phyloP scores from a whole-genome alignment of 345 rosid species.

The Raphanus sativus region DNA sequence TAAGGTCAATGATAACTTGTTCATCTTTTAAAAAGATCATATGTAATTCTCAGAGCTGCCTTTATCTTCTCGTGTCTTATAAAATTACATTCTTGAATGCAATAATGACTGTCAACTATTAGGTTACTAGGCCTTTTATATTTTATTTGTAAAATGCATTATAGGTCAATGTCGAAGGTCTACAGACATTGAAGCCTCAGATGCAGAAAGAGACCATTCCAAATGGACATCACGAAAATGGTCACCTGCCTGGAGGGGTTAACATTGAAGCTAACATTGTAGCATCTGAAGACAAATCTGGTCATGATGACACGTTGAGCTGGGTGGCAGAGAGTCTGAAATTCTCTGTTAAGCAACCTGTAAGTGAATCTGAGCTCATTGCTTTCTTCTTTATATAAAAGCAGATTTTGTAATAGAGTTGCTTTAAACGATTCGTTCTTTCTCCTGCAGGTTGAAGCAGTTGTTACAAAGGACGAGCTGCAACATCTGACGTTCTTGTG shows the following conservation, averaged over 20 bases:
- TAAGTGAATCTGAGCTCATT: conserved; percentile 42
- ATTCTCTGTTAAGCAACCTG: conserved; percentile 92
- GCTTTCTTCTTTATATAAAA: background rate
- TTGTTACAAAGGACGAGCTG: conserved; percentile 86
- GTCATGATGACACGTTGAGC: conserved; percentile 49
- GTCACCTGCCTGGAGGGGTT: conserved; percentile 60
- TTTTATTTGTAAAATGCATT: conserved; percentile 21
- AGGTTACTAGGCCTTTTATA: background rate
- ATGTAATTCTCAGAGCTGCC: background rate
- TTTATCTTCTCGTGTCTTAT: conserved; percentile 3
- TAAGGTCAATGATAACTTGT: conserved; percentile 3
- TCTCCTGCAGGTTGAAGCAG: conserved; percentile 70
- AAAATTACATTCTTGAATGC: conserved; percentile 13
- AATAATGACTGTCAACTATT: conserved; percentile 3
- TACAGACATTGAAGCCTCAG: conserved; percentile 82
- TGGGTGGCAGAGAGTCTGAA: conserved; percentile 85
- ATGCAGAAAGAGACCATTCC: conserved; percentile 42
- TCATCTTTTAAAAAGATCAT: no score
- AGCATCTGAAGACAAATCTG: conserved; percentile 52
- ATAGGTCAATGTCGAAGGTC: conserved; percentile 81
- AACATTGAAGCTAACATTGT: conserved; percentile 71
- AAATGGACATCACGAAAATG: conserved; percentile 62
- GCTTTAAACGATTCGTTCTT: conserved; percentile 8
- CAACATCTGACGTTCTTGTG: conserved; percentile 72
- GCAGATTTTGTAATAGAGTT: background rate